Evolutionary conservation across 768 basidiomycete genomes (phyloP).

Genomic region (Boletales sp.): DNA sequence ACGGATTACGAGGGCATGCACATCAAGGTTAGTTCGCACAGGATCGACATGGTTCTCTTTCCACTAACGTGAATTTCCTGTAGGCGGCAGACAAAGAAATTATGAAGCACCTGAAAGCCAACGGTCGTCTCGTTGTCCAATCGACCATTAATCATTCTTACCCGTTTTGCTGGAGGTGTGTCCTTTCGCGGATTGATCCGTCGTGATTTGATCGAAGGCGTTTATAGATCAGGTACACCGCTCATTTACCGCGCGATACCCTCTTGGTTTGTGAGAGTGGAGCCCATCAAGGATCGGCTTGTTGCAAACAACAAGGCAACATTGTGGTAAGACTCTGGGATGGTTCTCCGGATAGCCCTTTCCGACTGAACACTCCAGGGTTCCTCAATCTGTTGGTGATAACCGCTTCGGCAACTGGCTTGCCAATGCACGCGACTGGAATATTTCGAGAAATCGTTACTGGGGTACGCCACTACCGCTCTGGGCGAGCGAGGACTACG

Average conservation of each 20-base stretch:
- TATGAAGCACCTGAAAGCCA: slow-evolving; percentile 83
- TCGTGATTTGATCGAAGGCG: background rate
- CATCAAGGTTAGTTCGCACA: slow-evolving; percentile 65
- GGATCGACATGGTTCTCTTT: background rate
- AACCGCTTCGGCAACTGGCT: slow-evolving; percentile 97
- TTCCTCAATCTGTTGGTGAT: slow-evolving; percentile 88
- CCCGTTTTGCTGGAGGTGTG: slow-evolving; percentile 95
- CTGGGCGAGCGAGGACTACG: slow-evolving; percentile 90
- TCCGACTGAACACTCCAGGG: slow-evolving; percentile 48
- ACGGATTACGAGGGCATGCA: slow-evolving; percentile 84
- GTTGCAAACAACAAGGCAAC: slow-evolving; percentile 89
- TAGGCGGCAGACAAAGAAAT: slow-evolving; percentile 95
- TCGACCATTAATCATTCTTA: slow-evolving; percentile 87
- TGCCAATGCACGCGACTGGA: slow-evolving; percentile 98
- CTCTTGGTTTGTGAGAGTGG: slow-evolving; percentile 92
- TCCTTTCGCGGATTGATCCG: background rate
- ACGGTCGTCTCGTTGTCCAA: slow-evolving; percentile 85
- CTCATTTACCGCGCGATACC: slow-evolving; percentile 96
- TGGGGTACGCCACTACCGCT: slow-evolving; percentile 98
- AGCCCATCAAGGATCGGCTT: slow-evolving; percentile 79
- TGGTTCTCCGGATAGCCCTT: background rate
- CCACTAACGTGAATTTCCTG: background rate
- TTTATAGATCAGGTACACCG: slow-evolving; percentile 81
- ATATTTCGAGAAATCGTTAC: slow-evolving; percentile 96
- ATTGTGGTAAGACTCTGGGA: slow-evolving; percentile 57